A percentile compares a stretch with the other conserved stretches of the same genome.
Evolutionary conservation across 1,139 yeast species (phyloP).

Genomic region (Magnusiomyces tetraspermus): DNA sequence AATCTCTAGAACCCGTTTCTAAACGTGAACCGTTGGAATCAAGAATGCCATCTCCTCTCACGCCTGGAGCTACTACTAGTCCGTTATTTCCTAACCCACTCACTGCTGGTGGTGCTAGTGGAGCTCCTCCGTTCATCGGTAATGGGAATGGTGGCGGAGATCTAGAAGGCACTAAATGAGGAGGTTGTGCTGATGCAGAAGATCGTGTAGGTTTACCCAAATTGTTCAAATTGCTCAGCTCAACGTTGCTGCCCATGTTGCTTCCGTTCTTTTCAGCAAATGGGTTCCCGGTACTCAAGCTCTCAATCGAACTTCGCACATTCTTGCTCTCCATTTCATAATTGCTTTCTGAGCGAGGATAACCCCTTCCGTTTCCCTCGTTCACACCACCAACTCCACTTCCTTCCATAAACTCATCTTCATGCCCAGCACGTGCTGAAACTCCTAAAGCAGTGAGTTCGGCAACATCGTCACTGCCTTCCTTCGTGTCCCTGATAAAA

Average conservation of each 20-base stretch:
- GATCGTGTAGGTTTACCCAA: too few species aligned
- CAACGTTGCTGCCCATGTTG: neutral
- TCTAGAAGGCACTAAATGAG: too few species aligned
- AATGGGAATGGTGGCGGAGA: too few species aligned
- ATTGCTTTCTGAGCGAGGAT: neutral
- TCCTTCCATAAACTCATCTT: constrained; percentile 5
- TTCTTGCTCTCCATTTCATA: neutral
- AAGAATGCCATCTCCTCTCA: neutral
- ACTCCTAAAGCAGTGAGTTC: constrained; percentile 86
- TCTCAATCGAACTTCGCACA: neutral
- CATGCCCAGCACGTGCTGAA: constrained; percentile 58
- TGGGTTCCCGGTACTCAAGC: neutral
- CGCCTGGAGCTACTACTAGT: neutral
- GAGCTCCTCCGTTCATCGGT: too few species aligned
- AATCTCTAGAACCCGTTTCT: neutral
- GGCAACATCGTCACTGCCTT: constrained; percentile 39
- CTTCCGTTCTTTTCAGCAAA: neutral
- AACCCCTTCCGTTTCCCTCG: too few species aligned
- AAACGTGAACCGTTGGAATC: neutral
- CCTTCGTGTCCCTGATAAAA: constrained; percentile 48
- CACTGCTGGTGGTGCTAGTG: too few species aligned
- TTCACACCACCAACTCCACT: neutral
- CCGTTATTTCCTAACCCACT: neutral
- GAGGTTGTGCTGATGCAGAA: neutral
- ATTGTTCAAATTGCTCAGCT: too few species aligned